Conservation (phyloP, 805 yeast species). For the Wickerhamiella vanderwaltii region DNA sequence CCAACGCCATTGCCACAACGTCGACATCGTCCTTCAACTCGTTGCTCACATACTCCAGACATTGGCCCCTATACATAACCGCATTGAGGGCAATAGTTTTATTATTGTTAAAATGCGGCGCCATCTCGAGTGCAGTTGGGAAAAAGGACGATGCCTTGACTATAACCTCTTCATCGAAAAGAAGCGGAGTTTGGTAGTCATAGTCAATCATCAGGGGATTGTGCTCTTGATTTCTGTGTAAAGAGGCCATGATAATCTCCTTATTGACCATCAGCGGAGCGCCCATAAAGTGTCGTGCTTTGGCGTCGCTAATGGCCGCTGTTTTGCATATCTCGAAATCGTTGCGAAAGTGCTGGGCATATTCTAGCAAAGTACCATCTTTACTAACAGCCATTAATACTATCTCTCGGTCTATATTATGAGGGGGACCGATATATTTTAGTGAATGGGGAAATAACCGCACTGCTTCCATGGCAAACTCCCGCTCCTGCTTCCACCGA, state of each 20-base stretch:
- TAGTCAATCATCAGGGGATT: not conserved
- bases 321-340: not conserved
- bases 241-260: not conserved
- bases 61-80: conserved; percentile 46
- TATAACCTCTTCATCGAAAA: not conserved
- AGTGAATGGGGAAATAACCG: too few relatives aligned
- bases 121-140: not conserved
- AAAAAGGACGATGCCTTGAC: not conserved
- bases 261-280: not conserved
- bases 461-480: not conserved
- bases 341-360: not conserved
- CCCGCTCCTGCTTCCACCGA: not conserved
- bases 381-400: not conserved
- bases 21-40: conserved; percentile 54
- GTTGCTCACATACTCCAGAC: conserved; percentile 86
- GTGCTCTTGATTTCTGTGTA: not conserved
- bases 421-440: not conserved
- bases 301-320: not conserved
- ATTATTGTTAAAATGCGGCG: not conserved
- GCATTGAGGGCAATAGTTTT: not conserved
- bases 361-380: not conserved
- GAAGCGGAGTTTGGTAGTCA: not conserved
- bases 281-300: not conserved
- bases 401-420: not conserved
- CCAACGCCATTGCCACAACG: not conserved